Conservation (phyloP, 495 filamentous ascomycete genomes). For the Aspergillus steynii region DNA sequence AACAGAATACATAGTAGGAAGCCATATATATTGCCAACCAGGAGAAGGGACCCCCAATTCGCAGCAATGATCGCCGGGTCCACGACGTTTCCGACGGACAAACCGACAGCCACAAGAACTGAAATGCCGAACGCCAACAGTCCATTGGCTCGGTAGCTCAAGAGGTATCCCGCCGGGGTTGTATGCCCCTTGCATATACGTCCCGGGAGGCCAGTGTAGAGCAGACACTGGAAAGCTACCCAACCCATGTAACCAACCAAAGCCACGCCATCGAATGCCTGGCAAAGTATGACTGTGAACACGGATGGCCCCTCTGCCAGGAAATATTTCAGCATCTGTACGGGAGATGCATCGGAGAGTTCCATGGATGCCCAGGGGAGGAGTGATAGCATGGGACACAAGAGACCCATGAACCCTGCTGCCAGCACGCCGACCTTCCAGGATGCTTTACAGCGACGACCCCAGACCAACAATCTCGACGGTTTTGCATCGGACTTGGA, state of each 20-base stretch:
- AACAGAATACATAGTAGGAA: background rate
- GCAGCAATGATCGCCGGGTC: background rate
- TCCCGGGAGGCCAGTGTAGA: conserved; percentile 38
- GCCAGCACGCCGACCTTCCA: background rate
- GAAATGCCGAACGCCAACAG: background rate
- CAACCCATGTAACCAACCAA: conserved; percentile 27
- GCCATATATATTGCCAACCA: background rate
- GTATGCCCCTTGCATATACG: conserved; percentile 3
- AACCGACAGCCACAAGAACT: background rate
- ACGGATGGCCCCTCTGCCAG: background rate
- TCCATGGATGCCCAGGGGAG: background rate
- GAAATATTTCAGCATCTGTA: background rate
- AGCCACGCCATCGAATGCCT: background rate
- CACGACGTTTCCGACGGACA: background rate
- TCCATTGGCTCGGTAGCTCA: background rate
- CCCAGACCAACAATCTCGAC: background rate
- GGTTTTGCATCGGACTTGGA: background rate
- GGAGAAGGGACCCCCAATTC: background rate
- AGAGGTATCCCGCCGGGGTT: background rate
- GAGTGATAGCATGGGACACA: background rate
- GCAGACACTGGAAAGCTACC: conserved; percentile 31
- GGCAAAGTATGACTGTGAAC: background rate
- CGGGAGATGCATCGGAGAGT: background rate
- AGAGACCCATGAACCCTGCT: background rate
- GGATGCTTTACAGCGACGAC: background rate